Evolutionary conservation across 2,329 filamentous ascomycete species (phyloP).

Genomic region (Trichoderma brevicompactum): DNA sequence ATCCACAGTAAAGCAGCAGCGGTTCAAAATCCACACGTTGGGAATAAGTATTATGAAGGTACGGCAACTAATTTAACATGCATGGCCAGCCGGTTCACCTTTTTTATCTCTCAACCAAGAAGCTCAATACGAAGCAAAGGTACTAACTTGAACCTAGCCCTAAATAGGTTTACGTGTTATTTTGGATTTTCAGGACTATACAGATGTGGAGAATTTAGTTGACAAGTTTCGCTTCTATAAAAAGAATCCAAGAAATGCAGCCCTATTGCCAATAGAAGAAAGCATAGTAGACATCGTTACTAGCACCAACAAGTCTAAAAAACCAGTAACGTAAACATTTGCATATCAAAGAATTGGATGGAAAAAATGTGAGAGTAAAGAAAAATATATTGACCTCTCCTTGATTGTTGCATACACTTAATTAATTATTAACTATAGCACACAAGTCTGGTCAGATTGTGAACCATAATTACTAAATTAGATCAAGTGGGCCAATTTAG

Average conservation of each 20-base stretch:
- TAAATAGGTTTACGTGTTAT: not conserved
- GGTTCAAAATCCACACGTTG: not conserved
- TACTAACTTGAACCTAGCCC: not conserved
- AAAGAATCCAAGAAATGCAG: too few relatives aligned
- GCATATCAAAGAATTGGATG: too few relatives aligned
- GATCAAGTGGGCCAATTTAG: too few relatives aligned
- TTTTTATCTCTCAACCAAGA: not conserved
- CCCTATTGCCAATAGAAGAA: not conserved
- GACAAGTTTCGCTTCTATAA: too few relatives aligned
- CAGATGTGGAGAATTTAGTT: too few relatives aligned
- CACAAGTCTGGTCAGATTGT: too few relatives aligned
- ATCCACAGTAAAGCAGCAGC: not conserved
- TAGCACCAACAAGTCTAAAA: not conserved
- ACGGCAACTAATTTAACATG: not conserved
- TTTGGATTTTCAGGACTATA: too few relatives aligned
- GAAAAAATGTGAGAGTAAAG: too few relatives aligned
- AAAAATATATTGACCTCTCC: too few relatives aligned
- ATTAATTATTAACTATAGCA: too few relatives aligned
- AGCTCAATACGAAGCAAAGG: not conserved
- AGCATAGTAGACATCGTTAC: not conserved
- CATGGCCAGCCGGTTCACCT: not conserved
- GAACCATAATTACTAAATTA: too few relatives aligned
- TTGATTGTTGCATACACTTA: too few relatives aligned
- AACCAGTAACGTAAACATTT: not conserved
- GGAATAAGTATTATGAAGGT: not conserved